Evolutionary conservation across 2,329 filamentous ascomycete species (phyloP).

Genomic region (Alternaria panax): DNA sequence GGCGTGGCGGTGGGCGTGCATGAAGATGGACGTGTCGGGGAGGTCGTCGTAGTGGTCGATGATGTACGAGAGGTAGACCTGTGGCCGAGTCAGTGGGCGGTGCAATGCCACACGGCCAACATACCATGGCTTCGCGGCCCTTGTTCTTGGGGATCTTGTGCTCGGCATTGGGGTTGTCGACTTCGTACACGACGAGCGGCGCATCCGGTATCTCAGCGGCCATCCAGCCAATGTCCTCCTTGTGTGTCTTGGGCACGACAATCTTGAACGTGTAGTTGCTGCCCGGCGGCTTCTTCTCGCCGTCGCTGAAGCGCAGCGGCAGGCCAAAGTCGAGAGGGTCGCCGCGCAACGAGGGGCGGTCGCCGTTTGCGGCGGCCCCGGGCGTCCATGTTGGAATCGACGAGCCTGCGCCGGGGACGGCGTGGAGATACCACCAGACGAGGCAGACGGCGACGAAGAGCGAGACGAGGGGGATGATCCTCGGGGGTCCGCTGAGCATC

Average conservation of each 20-base stretch:
- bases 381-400: conserved; percentile 24
- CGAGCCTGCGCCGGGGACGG: conserved; percentile 18
- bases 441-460: conserved; percentile 36
- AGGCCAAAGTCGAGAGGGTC: conserved; percentile 49
- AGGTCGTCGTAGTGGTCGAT: conserved; percentile 68
- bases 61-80: conserved; percentile 66
- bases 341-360: conserved; percentile 24
- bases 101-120: conserved; percentile 2
- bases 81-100: conserved; percentile 12
- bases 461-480: conserved; percentile 40
- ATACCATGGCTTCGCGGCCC: conserved; percentile 66
- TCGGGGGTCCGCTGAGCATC: conserved; percentile 48
- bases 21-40: conserved; percentile 66
- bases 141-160: conserved; percentile 65
- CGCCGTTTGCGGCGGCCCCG: conserved; percentile 10
- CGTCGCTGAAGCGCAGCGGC: conserved; percentile 42
- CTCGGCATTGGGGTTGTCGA: conserved; percentile 59
- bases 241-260: conserved; percentile 48
- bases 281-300: conserved; percentile 41
- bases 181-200: conserved; percentile 58
- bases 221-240: conserved; percentile 50
- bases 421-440: conserved; percentile 42
- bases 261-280: conserved; percentile 48
- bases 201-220: conserved; percentile 43
- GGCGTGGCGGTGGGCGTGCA: conserved; percentile 62